Base-by-base conservation (phyloP, 225 moss, liverwort and hornwort genomes). In the Lunularia cruciata region DNA sequence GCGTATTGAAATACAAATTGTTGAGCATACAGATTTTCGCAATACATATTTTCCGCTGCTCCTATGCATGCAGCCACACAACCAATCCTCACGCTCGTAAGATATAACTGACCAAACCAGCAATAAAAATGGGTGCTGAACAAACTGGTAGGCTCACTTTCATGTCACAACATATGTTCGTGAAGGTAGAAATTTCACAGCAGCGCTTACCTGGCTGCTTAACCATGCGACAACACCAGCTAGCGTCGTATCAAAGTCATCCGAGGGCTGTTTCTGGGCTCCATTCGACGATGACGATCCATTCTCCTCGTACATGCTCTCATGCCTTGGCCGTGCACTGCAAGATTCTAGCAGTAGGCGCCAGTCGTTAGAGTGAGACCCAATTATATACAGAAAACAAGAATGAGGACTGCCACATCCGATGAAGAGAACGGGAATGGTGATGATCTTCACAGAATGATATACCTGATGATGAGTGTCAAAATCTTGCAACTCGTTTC, bases 401-500 rank as follows among this genome's bases (percentile, higher is more conserved):
- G 30, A 22, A 32, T 37, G 7, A 10, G 10, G 8, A 37, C 38
- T 39, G 23, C 37, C 13, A 61, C 25, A 13, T 3, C 12, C 25
- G 2, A 39, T 40, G 19, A 26, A 23, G 23, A 0, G 22, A 1
- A 40, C 1, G 8, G 61, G 35, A 34, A 59, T 0, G 10, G 14
- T 25, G 19, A 31, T 0, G 15, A 30, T 51, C 8, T 42, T 64
- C 5, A 38, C 38, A 48, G 69, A 42, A 67, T 28, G 7, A 69
- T 63, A 67, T 74, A 92, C 95, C 90, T 88, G 78, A 98, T 91
- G 23, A 93, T 81, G 34, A 89, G 74, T 1, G 98, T 98, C 33
- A 98, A 80, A 84, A 98, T 91, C 77, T 89, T 98, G 88, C 91
- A 91, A 57, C 89, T 91, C 73, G 78, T 91, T 75, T 98, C 98